Conservation (phyloP, 306 rosid genomes). For the Sphenostylis stenocarpa region DNA sequence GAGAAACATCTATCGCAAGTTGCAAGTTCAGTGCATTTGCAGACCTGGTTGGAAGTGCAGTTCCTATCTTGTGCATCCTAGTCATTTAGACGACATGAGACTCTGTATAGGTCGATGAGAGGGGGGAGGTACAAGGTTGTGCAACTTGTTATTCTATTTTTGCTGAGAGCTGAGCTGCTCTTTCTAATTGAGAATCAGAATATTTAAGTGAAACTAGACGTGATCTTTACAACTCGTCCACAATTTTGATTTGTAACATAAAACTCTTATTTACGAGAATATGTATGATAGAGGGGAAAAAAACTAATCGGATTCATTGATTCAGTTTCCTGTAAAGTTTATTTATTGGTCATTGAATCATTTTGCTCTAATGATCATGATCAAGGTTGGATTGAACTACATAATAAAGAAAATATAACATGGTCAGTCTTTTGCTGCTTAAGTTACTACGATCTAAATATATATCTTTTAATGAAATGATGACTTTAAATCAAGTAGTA, state of each 20-base stretch:
- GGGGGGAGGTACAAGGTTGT: slow-evolving; percentile 45
- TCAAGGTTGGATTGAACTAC: too few relatives aligned
- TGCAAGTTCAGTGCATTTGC: slow-evolving; percentile 29
- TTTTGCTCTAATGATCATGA: not conserved
- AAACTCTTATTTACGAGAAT: slow-evolving; percentile 58
- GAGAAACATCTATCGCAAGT: slow-evolving; percentile 22
- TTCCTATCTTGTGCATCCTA: slow-evolving; percentile 23
- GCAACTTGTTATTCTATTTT: slow-evolving; percentile 38
- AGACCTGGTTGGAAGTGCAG: slow-evolving; percentile 31
- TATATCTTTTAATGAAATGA: too few relatives aligned
- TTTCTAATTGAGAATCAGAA: slow-evolving; percentile 50
- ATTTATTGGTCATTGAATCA: not conserved
- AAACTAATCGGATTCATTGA: slow-evolving; percentile 43
- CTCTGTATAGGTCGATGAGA: slow-evolving; percentile 32
- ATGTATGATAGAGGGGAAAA: slow-evolving; percentile 62
- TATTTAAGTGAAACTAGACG: slow-evolving; percentile 50
- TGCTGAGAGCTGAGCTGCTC: not conserved
- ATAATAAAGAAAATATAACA: too few relatives aligned
- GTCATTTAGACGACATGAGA: slow-evolving; percentile 25
- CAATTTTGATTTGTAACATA: slow-evolving; percentile 95
- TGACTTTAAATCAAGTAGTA: too few relatives aligned
- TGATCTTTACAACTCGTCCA: slow-evolving; percentile 16
- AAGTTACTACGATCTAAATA: too few relatives aligned
- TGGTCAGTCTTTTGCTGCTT: too few relatives aligned
- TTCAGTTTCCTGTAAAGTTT: slow-evolving; percentile 27